phyloP scores from a whole-genome alignment of 257 asterid genomes.

The Nyctanthes arbortristis region DNA sequence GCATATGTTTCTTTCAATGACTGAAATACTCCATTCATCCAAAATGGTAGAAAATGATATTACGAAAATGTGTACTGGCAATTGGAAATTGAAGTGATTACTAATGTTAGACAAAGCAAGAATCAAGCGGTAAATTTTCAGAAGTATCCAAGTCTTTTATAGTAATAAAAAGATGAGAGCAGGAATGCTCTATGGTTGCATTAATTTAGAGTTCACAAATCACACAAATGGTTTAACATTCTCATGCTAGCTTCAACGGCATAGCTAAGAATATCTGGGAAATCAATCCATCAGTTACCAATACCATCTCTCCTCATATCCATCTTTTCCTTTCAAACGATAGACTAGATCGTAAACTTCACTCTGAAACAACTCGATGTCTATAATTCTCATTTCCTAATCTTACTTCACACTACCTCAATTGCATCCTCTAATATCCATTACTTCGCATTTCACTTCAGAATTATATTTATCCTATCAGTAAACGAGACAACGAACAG shows the following conservation, averaged over 20 bases:
- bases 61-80: not conserved
- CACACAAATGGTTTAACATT: too few relatives aligned
- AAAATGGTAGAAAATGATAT: not conserved
- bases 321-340: not conserved
- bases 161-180: too few relatives aligned
- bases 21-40: not conserved
- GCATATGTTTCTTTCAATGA: not conserved
- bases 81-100: not conserved
- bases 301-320: not conserved
- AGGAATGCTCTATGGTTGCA: too few relatives aligned
- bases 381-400: not conserved
- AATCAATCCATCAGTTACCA: not conserved
- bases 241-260: not conserved
- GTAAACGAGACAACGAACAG: too few relatives aligned
- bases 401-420: not conserved
- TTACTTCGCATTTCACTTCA: too few relatives aligned
- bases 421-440: not conserved
- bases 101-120: too few relatives aligned
- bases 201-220: too few relatives aligned
- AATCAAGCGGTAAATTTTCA: too few relatives aligned
- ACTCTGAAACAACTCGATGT: too few relatives aligned
- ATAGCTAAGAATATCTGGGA: not conserved
- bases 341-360: too few relatives aligned
- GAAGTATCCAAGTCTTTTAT: too few relatives aligned
- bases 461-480: too few relatives aligned